Evolutionary conservation across 305 asterid genomes (phyloP).

Genomic region (Fraxinus platypoda): DNA sequence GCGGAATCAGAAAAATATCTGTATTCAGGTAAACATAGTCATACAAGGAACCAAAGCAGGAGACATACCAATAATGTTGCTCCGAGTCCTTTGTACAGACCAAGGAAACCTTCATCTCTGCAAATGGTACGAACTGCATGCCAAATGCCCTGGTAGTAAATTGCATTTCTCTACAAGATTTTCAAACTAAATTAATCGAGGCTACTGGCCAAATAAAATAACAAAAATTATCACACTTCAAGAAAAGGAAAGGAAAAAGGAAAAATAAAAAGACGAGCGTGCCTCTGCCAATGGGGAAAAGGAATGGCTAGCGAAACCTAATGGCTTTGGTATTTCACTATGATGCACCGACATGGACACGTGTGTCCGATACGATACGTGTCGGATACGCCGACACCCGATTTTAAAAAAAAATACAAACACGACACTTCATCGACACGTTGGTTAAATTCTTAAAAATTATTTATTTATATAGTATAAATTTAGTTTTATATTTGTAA

Average conservation of each 20-base stretch:
- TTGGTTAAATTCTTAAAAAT: too few relatives aligned
- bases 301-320: background rate
- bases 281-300: conserved; percentile 15
- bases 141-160: conserved; percentile 84
- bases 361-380: too few relatives aligned
- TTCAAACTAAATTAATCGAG: conserved; percentile 16
- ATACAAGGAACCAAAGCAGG: background rate
- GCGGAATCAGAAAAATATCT: background rate
- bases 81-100: conserved; percentile 94
- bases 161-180: conserved; percentile 62
- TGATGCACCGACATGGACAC: too few relatives aligned
- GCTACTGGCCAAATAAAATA: background rate
- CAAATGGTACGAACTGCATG: conserved; percentile 83
- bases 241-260: background rate
- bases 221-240: background rate
- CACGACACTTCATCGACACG: too few relatives aligned
- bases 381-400: too few relatives aligned
- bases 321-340: background rate
- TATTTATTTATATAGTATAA: too few relatives aligned
- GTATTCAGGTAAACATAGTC: background rate
- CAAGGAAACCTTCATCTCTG: conserved; percentile 91
- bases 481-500: too few relatives aligned
- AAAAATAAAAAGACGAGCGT: background rate
- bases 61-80: conserved; percentile 80
- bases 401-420: too few relatives aligned